phyloP scores from a whole-genome alignment of 2,329 filamentous ascomycete genomes.

The Aschersonia sp. region DNA sequence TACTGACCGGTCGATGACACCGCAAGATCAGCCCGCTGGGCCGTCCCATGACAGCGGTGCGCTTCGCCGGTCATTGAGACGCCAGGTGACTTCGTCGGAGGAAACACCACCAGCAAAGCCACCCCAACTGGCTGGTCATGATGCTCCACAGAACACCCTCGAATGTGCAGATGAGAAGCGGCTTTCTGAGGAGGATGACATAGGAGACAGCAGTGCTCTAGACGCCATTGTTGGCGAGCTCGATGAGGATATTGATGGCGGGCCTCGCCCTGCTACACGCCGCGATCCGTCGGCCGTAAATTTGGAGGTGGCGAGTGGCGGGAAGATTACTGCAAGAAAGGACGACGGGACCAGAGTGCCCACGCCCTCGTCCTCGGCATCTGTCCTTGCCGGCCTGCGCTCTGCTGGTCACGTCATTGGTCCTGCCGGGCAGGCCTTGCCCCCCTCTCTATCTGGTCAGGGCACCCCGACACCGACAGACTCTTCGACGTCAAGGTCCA shows the following conservation, averaged over 20 bases:
- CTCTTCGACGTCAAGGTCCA: constrained; percentile 37
- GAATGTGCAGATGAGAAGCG: constrained; percentile 92
- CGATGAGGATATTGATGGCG: constrained; percentile 69
- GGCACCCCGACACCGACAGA: constrained; percentile 33
- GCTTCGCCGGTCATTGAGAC: constrained; percentile 49
- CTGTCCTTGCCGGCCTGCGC: constrained; percentile 15
- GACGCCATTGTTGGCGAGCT: constrained; percentile 85
- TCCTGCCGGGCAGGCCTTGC: constrained; percentile 5
- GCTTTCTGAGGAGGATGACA: constrained; percentile 55
- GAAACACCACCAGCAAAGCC: constrained; percentile 33
- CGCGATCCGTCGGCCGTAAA: constrained; percentile 75
- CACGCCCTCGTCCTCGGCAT: constrained; percentile 53
- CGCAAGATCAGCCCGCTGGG: constrained; percentile 27
- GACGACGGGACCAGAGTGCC: constrained; percentile 80
- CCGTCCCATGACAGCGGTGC: constrained; percentile 42
- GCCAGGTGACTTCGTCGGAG: constrained; percentile 38
- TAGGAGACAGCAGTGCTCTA: constrained; percentile 52
- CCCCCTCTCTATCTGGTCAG: constrained; percentile 15
- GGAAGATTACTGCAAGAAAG: constrained; percentile 79
- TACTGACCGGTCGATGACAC: constrained; percentile 24
- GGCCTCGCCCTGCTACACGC: constrained; percentile 39
- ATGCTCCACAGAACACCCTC: constrained; percentile 53
- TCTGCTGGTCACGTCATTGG: constrained; percentile 21
- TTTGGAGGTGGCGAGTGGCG: constrained; percentile 73
- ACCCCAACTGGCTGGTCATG: constrained; percentile 37